These are phyloP conservation scores for Ilex asprella DNA, from an alignment of 257 asterid genomes.

Conservation along the genomic window DNA sequence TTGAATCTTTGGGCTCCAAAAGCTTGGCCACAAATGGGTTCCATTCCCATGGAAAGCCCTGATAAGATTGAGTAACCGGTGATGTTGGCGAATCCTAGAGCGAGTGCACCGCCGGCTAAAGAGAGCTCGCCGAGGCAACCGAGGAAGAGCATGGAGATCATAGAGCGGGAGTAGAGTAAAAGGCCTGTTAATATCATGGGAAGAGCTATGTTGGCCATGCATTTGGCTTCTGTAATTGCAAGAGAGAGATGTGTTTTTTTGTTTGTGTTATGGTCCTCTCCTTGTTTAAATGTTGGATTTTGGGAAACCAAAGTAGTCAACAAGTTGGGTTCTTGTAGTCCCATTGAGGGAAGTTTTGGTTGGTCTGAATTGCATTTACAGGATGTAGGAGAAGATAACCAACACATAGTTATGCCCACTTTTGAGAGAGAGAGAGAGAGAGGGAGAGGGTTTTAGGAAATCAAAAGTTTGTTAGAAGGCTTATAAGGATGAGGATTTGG, in stretches of 20 bases:
- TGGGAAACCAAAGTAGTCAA: conserved; percentile 33
- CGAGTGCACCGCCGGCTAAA: conserved; percentile 71
- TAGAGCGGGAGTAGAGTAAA: conserved; percentile 68
- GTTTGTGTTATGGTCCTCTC: conserved; percentile 1
- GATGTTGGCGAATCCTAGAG: conserved; percentile 68
- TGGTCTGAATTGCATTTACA: conserved; percentile 16
- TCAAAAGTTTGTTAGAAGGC: no score
- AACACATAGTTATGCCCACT: conserved; percentile 30
- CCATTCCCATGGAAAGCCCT: conserved; percentile 86
- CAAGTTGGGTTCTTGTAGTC: conserved; percentile 23
- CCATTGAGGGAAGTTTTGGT: conserved; percentile 7
- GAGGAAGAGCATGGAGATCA: conserved; percentile 81
- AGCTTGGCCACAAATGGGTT: conserved; percentile 82
- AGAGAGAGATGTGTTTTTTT: conserved; percentile 23
- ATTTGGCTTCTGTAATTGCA: conserved; percentile 26
- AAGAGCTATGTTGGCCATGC: conserved; percentile 44
- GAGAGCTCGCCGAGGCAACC: conserved; percentile 65
- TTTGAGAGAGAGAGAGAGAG: neutral
- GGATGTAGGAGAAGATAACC: conserved; percentile 15
- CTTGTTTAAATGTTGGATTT: conserved; percentile 22
- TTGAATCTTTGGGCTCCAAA: conserved; percentile 55
- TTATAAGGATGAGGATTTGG: neutral
- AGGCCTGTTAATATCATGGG: conserved; percentile 79
- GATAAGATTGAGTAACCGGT: conserved; percentile 75
- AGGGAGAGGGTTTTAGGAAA: conserved; percentile 9